Conservation (phyloP, 176 grass and related monocot genomes). For the Oryza punctata region DNA sequence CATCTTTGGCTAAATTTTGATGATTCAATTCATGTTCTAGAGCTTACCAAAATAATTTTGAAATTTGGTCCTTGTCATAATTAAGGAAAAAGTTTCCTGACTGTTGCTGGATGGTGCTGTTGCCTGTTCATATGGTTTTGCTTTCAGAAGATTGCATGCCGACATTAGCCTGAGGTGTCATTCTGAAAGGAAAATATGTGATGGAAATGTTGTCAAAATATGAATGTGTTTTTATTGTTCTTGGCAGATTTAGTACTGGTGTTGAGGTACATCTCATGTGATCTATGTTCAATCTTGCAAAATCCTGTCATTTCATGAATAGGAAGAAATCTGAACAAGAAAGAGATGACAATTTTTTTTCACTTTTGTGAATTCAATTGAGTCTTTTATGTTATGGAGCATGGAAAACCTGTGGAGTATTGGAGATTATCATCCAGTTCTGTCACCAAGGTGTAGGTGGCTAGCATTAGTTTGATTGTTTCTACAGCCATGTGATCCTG, state of each 20-base stretch:
- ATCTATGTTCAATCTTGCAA: background rate
- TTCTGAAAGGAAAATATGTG: background rate
- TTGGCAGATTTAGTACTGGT: background rate
- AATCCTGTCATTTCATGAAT: background rate
- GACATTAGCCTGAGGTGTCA: background rate
- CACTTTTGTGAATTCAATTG: background rate
- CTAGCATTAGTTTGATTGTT: background rate
- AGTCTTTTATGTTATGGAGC: background rate
- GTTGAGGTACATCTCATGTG: background rate
- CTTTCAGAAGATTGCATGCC: background rate
- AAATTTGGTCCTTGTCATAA: background rate
- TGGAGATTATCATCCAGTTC: background rate
- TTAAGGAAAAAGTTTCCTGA: background rate
- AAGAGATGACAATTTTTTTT: background rate
- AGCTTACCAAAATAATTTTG: background rate
- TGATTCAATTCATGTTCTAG: slow-evolving; percentile 18
- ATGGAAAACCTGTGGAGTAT: background rate
- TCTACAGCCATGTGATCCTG: background rate
- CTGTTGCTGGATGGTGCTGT: background rate
- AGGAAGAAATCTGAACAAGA: background rate
- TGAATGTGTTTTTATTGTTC: background rate
- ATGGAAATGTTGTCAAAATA: background rate
- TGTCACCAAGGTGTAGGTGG: background rate
- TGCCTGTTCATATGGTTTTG: background rate
- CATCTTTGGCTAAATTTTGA: background rate